These are phyloP conservation scores for Acrocalymma vagum DNA, from an alignment of 2,329 filamentous ascomycete species.

Conservation along the genomic window DNA sequence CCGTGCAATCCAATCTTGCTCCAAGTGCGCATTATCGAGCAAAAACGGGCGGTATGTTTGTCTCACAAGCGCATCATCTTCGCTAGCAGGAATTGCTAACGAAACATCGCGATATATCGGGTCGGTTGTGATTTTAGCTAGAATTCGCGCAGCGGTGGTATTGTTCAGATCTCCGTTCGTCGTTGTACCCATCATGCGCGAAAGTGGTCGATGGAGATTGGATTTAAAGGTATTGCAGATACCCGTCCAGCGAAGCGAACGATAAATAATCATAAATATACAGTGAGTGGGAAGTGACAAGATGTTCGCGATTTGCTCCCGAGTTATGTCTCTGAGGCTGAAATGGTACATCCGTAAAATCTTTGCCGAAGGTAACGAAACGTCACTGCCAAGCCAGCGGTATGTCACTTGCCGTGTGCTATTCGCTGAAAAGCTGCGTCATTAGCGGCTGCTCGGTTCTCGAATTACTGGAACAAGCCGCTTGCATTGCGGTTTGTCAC, in stretches of 20 bases:
- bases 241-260: conserved; percentile 1
- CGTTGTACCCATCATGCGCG: conserved; percentile 8
- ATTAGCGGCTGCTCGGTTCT: conserved; percentile 5
- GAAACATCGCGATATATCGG: conserved; percentile 26
- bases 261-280: conserved; percentile 3
- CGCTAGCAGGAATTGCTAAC: conserved; percentile 53
- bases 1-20: conserved; percentile 63
- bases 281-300: not conserved
- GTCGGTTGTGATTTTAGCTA: conserved; percentile 19
- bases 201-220: conserved; percentile 1
- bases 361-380: not conserved
- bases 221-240: not conserved
- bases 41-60: conserved; percentile 67
- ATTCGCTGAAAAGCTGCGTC: conserved; percentile 9
- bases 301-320: not conserved
- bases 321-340: conserved; percentile 1
- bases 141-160: conserved; percentile 24
- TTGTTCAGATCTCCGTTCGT: conserved; percentile 36
- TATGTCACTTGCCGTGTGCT: conserved; percentile 7
- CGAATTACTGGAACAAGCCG: too few relatives aligned
- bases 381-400: conserved; percentile 5
- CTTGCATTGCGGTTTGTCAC: too few relatives aligned
- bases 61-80: conserved; percentile 60
- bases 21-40: conserved; percentile 45
- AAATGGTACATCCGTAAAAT: not conserved